These are phyloP conservation scores for Oryza coarctata DNA, from an alignment of 176 grass and related monocot species.

Conservation along the genomic window DNA sequence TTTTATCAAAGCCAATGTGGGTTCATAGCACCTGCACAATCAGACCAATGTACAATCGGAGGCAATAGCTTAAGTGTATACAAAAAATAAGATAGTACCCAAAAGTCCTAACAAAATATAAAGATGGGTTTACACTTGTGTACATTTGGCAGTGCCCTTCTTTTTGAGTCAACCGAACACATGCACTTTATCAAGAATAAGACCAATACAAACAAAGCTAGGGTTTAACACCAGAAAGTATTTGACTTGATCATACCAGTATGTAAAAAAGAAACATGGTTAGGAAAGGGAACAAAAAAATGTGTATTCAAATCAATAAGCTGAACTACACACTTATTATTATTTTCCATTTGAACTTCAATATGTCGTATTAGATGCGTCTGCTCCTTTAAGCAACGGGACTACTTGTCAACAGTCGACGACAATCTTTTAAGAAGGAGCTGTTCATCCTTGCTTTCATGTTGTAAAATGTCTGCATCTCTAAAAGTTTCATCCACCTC, in stretches of 20 bases:
- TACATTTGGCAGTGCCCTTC: too few species aligned
- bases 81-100: too few species aligned
- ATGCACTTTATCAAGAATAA: not conserved
- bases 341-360: not conserved
- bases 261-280: not conserved
- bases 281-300: not conserved
- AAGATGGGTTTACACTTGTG: too few species aligned
- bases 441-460: not conserved
- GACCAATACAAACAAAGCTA: not conserved
- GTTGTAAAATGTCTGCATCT: not conserved
- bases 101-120: too few species aligned
- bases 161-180: not conserved
- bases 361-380: not conserved
- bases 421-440: not conserved
- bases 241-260: not conserved
- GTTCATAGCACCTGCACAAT: too few species aligned
- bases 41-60: too few species aligned
- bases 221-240: not conserved
- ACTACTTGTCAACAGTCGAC: not conserved
- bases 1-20: too few species aligned
- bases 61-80: too few species aligned
- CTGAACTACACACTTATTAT: not conserved
- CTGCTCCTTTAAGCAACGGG: not conserved
- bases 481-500: not conserved
- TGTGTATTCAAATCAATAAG: not conserved